phyloP scores from a whole-genome alignment of 2,329 filamentous ascomycete species.

The Phyllachora maydis region DNA sequence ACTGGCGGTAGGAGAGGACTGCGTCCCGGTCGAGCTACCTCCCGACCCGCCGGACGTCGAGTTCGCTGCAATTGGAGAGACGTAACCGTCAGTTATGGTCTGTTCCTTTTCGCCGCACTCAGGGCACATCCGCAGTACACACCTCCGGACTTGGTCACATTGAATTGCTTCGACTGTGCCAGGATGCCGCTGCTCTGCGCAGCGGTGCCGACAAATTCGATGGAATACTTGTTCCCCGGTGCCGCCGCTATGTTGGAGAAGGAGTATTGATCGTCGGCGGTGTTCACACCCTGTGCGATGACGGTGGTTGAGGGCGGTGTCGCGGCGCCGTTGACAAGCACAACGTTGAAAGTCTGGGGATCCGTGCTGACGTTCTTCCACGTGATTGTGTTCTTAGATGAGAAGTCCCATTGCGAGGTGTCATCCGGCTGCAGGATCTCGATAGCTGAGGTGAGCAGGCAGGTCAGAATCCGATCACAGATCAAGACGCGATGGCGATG shows the following conservation, averaged over 20 bases:
- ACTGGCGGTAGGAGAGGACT: too few species aligned
- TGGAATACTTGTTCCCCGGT: conserved; percentile 13
- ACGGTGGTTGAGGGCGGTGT: conserved; percentile 11
- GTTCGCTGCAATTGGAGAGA: too few species aligned
- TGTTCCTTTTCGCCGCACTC: too few species aligned
- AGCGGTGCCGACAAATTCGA: conserved; percentile 16
- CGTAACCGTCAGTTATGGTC: too few species aligned
- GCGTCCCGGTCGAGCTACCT: too few species aligned
- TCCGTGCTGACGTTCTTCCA: conserved; percentile 18
- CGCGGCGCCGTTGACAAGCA: conserved; percentile 16
- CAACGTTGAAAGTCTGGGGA: conserved; percentile 15
- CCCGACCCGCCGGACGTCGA: too few species aligned
- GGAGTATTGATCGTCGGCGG: conserved; percentile 12
- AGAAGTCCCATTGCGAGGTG: conserved; percentile 13
- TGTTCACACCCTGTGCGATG: conserved; percentile 14
- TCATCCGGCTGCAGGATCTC: conserved; percentile 12
- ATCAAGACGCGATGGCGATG: background rate
- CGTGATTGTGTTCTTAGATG: conserved; percentile 13
- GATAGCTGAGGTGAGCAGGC: conserved; percentile 11
- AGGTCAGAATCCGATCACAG: background rate
- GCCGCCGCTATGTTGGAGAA: conserved; percentile 10
- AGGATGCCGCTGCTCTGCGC: conserved; percentile 15
- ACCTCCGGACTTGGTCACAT: conserved; percentile 7
- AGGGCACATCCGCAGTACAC: too few species aligned
- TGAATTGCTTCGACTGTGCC: conserved; percentile 11